phyloP scores from a whole-genome alignment of 768 basidiomycete species.

The Tricholoma furcatifolium region DNA sequence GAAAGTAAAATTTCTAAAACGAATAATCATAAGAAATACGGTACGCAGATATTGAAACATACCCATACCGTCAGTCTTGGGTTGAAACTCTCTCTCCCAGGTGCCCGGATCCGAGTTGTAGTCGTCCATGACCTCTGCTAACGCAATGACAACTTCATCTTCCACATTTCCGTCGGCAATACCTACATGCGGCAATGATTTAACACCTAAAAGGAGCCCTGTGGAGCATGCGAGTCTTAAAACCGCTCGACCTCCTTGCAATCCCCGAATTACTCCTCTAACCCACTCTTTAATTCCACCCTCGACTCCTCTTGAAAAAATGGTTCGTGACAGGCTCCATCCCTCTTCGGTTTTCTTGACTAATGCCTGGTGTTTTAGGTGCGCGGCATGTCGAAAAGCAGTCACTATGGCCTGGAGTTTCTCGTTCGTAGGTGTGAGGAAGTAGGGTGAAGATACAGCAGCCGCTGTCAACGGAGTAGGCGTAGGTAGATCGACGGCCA shows the following conservation, averaged over 20 bases:
- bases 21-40: neutral
- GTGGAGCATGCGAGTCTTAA: conserved; percentile 60
- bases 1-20: conserved; percentile 43
- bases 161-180: conserved; percentile 45
- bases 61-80: conserved; percentile 44
- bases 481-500: conserved; percentile 45
- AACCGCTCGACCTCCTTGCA: conserved; percentile 66
- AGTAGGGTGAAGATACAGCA: conserved; percentile 55
- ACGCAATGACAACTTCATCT: conserved; percentile 63
- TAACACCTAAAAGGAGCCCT: conserved; percentile 64
- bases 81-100: conserved; percentile 73
- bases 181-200: conserved; percentile 42
- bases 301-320: conserved; percentile 39
- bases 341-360: conserved; percentile 30
- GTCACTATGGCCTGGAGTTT: conserved; percentile 50
- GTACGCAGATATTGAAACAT: conserved; percentile 1
- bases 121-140: conserved; percentile 73
- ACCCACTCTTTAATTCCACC: conserved; percentile 51
- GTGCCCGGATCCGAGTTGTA: conserved; percentile 37
- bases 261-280: conserved; percentile 48
- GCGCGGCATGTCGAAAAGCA: conserved; percentile 60
- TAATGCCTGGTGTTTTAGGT: conserved; percentile 47
- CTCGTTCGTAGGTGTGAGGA: conserved; percentile 39
- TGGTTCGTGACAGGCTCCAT: conserved; percentile 28
- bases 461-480: conserved; percentile 60